Base-by-base conservation (phyloP, 164 flowering plant genomes). In the Stephania japonica region DNA sequence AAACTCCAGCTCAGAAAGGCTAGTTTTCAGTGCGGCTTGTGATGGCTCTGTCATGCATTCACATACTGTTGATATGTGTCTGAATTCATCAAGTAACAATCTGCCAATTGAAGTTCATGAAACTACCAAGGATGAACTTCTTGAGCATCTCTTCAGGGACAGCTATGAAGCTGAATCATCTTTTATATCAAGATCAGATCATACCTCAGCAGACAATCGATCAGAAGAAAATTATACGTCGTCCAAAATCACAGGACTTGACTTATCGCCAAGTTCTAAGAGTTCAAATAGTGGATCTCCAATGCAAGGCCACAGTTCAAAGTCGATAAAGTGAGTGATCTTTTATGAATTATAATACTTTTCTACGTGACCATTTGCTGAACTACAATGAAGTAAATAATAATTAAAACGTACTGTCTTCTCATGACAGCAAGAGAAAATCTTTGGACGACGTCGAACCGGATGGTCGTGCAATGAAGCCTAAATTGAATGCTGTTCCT, bases 401-500 rank as follows among this genome's bases (percentile, higher is more conserved):
- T 23, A 53, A 18, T 19, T 61, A 19, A 53, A 50, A 49, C 64
- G 69, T 63, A 73, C 16, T 38, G 19, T 75, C 19, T 21, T 68
- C 43, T 70, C 27, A 53, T 81, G 74, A 77, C 89, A 88, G 95
- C 62, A 80, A 76, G 53, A 78, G 70, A 64, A 66, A 76, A 5
- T 68, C 80, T 74, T 49, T 41, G 67, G 80, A 73, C 66, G 82
- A 73, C 42, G 41, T 38, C 44, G 84, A 75, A 69, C 77, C 75
- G 74, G 82, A 76, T 59, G 59, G 70, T 69, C 69, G 50, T 65
- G n/a, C 72, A 32, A 56, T 79, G 65, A 83, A 83, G 70, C 82
- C 81, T 74, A 89, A 86, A 42, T 69, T 75, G 47, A 72, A 88
- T 85, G 92, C 84, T 25, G 85, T 80, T 77, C 99, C 99, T 65